Evolutionary conservation across 805 yeast genomes (phyloP), one percentile per base, ranked within the genome.

Genomic region (Brettanomyces custersianus): DNA sequence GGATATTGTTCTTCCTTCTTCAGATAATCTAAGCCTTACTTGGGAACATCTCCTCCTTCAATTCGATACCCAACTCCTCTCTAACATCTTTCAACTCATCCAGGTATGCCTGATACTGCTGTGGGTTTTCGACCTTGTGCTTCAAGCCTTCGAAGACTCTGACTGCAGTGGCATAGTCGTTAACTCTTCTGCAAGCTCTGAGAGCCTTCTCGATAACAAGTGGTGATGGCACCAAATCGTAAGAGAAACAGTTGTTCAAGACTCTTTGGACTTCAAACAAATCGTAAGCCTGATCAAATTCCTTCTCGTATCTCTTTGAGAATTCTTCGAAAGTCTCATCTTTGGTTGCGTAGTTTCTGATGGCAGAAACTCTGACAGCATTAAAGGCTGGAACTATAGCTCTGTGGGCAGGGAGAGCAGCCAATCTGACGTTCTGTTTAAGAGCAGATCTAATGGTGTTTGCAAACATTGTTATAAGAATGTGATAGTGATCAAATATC

Each of bases 141-240:
- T 83, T 85, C 61, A 92, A 76, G 48, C 94, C 97, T 72, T 90
- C 98, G 55, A 92, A 92, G 39, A 94, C 95, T 70, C 98, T 84
- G 50, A 87, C 92, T 38, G 98, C 98, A 41, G 97, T 88, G 43
- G 98, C 96, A 68, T 85, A 85, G 70, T 92, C 98, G 66, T 92
- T 86, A 49, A 92, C 97, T 69, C 97, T 85, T 79, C 98, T 88
- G 52, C 96, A 88, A 33, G 98, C 98, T 68, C 84, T 79, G 59
- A 92, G 73, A 33, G 98, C 98, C 66, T 82, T 84, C 67, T 85
- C 95, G 57, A 92, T 74, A 44, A 92, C 97, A 43, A 82, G 76
- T 48, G 98, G 98, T 21, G 98, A 90, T 49, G 98, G 98, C 39
- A 92, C 98, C 64, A 92, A 77, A 68, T 92, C 98, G 72, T 92